Base-by-base conservation (phyloP, 805 yeast species). In the Teunomyces tritomae region DNA sequence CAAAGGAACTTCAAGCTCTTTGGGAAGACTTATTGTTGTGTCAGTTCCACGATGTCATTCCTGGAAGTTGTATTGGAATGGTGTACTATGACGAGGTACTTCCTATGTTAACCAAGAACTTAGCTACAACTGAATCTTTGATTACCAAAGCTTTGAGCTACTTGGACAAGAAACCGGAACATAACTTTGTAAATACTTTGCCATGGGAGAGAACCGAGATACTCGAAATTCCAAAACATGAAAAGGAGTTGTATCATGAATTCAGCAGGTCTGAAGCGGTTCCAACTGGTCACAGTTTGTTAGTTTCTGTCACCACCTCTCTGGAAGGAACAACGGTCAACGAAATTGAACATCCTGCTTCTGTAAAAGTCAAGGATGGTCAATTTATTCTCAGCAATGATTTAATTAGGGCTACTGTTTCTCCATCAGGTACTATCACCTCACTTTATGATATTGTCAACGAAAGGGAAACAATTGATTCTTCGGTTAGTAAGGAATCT, bases 1-100 rank as follows among this genome's bases (percentile, higher is more conserved):
- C 76, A 28, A 69, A 77, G 33, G 79, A 83, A 49, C 76, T 92
- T 39, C 82, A 84, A 52, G 75, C 69, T 2, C 65, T 92, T 51
- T 92, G 99, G 99, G 92, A 89, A 63, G 83, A 88, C 64, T 82
- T 92, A 16, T 81, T 90, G 51, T 71, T 94, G 47, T 90, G 96
- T 62, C 98, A 92, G 64, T 92, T 92, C 72, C 99, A 92, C 65
- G 99, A 92, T 70, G 97, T 92, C n/a, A 75, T 94, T 45, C 99
- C 99, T 2, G 99, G 99, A 2, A 85, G 96, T 5, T 89, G 96
- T 67, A 92, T 92, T 58, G 96, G 89, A 52, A 82, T 89, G 83
- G 97, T 94, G 10, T 92, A 73, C 52, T 73, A 94, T 62, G 83
- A 80, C 43, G 90, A 89, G 57, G 97, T 92, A 8, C 80, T 83